These are phyloP conservation scores for Chytriomyces sp. DNA, from an alignment of 192 early-diverging fungal genomes.

Conservation along the genomic window DNA sequence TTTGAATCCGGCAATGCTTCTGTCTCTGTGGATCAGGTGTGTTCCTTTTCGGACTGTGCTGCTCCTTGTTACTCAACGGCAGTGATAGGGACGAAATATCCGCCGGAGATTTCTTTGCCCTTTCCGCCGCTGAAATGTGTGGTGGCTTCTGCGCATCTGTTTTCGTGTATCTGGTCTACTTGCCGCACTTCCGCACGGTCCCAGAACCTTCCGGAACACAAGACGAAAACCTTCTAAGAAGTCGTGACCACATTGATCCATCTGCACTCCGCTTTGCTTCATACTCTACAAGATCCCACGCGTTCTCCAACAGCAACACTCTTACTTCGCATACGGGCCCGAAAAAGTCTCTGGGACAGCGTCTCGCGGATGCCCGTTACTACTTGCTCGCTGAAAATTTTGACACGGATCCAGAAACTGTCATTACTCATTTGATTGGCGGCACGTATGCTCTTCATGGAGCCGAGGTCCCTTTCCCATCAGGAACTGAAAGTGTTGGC, in stretches of 20 bases:
- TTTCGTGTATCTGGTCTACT: constrained; percentile 35
- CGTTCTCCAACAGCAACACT: not conserved
- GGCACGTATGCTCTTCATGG: constrained; percentile 32
- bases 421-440: constrained; percentile 34
- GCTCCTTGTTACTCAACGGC: not conserved
- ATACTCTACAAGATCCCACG: constrained; percentile 26
- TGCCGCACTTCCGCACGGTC: constrained; percentile 39
- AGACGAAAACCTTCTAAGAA: constrained; percentile 31
- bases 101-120: constrained; percentile 31
- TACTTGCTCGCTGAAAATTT: constrained; percentile 25
- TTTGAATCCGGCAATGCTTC: constrained; percentile 36
- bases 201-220: constrained; percentile 18
- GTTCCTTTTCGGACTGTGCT: not conserved
- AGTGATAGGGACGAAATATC: constrained; percentile 11
- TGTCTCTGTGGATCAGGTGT: constrained; percentile 34
- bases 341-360: constrained; percentile 12
- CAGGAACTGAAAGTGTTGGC: not conserved
- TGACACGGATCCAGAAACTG: constrained; percentile 26
- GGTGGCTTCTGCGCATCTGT: constrained; percentile 33
- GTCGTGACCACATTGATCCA: constrained; percentile 30
- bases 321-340: not conserved
- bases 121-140: constrained; percentile 28
- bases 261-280: constrained; percentile 36
- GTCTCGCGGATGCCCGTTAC: constrained; percentile 33
- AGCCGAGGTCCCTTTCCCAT: constrained; percentile 35